Evolutionary conservation across 108 stramenopile species (phyloP), one percentile per base, ranked within the genome.

Genomic region (Aurantiochytrium sp.): DNA sequence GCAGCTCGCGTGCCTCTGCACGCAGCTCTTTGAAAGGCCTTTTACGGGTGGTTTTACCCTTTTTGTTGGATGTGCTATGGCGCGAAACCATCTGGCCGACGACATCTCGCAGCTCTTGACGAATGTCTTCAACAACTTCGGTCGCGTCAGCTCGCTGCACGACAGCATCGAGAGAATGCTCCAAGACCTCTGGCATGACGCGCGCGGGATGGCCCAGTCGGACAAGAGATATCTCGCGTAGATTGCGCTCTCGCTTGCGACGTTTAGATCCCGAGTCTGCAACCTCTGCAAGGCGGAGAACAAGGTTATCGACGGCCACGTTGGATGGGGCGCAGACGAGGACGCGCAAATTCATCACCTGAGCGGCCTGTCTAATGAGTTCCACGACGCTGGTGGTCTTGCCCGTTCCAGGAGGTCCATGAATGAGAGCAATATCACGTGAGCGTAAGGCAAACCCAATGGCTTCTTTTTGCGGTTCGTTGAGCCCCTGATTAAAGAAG

Each of bases 241-340:
- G 19, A 6, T 44, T 87, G n/a, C 88, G 60, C 23, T 89, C 23
- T 44, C 69, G 25, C 42, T 43, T 55, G 59, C 60, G 21, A 49
- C 51, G 55, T 12, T 49, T 88, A 12, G 60, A 28, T 16, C 23
- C 58, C 71, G 51, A 14, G 19, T 53, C 25, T 5, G 64, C 5
- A 8, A 19, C 53, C 4, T n/a, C 45, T 25, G 88, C 69, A 18
- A 99, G 92, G 5, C 97, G 94, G 90, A 97, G 96, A 59, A 98
- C 89, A 8, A 99, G 91, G 91, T 98, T 98, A 90, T 99, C 99
- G 5, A 99, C 98, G 6, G 98, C 98, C 43, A 99, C 97, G 94
- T 99, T 99, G 87, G 97, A 97, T n/a, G 98, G 98, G 60, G 98
- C 98, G 28, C 97, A 95, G 6, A 98, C 98, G 59, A 99, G 93